phyloP scores from a whole-genome alignment of 129 eudicot species.

The Artemisia argyi region DNA sequence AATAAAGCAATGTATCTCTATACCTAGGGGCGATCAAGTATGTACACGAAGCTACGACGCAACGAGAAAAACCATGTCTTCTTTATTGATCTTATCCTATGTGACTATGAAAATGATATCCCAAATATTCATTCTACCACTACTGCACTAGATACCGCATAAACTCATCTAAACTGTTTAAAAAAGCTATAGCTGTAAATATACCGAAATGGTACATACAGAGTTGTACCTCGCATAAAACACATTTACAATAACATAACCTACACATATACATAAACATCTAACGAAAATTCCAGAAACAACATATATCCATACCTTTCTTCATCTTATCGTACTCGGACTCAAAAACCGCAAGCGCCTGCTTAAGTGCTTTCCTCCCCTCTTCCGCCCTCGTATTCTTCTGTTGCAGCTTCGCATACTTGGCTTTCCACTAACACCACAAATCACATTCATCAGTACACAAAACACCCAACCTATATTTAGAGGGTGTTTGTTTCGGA shows the following conservation, averaged over 20 bases:
- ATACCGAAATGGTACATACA: not conserved
- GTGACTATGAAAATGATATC: no score
- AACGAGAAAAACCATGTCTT: no score
- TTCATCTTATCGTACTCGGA: slow-evolving; percentile 35
- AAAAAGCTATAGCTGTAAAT: no score
- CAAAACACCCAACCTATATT: not conserved
- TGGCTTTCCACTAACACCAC: slow-evolving; percentile 73
- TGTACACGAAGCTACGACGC: no score
- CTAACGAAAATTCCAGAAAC: not conserved
- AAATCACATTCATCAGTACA: slow-evolving; percentile 24
- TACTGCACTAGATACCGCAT: no score
- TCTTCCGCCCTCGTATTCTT: slow-evolving; percentile 46
- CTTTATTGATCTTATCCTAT: no score
- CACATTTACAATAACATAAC: not conserved
- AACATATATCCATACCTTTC: slow-evolving; percentile 45
- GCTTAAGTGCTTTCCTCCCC: slow-evolving; percentile 45
- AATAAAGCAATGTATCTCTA: no score
- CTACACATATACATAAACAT: not conserved
- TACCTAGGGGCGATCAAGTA: no score
- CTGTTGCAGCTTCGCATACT: slow-evolving; percentile 40
- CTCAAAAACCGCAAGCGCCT: slow-evolving; percentile 41
- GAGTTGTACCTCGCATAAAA: not conserved
- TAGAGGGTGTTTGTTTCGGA: no score
- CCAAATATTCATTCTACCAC: no score
- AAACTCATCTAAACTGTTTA: no score